Evolutionary conservation across 345 rosid species (phyloP).

Genomic region (Psidium guajava): DNA sequence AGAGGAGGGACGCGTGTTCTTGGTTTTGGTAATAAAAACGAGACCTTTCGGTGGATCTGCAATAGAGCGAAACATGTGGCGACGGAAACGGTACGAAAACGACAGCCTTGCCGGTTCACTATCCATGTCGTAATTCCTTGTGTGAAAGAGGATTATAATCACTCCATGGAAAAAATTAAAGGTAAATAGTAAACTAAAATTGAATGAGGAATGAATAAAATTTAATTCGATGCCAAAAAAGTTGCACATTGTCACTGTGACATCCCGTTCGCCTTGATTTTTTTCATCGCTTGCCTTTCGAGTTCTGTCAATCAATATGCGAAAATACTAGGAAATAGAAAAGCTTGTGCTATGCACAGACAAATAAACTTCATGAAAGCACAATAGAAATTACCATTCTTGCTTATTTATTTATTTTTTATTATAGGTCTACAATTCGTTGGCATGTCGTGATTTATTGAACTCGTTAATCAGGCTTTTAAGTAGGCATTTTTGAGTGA

Average conservation of each 20-base stretch:
- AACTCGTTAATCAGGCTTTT: neutral
- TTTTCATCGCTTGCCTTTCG: neutral
- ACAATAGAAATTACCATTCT: neutral
- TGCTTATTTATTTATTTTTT: too few species aligned
- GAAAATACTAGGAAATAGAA: neutral
- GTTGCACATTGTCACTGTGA: neutral
- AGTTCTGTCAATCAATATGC: fast-evolving
- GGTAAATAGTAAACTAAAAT: neutral
- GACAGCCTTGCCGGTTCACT: neutral
- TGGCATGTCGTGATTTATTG: neutral
- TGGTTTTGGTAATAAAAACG: neutral
- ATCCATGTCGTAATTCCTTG: too few species aligned
- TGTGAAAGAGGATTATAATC: neutral
- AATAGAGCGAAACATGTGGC: neutral
- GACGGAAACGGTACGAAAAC: neutral
- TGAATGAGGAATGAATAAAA: neutral
- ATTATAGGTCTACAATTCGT: too few species aligned
- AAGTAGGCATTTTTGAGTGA: neutral
- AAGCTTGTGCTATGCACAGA: neutral
- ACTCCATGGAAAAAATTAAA: neutral
- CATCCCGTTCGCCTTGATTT: neutral
- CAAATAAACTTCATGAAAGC: neutral
- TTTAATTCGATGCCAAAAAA: neutral
- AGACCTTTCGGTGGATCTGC: neutral
- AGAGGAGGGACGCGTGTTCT: neutral